Conservation (phyloP, 2,329 filamentous ascomycete genomes). For the Chaetomiaceae sp. region DNA sequence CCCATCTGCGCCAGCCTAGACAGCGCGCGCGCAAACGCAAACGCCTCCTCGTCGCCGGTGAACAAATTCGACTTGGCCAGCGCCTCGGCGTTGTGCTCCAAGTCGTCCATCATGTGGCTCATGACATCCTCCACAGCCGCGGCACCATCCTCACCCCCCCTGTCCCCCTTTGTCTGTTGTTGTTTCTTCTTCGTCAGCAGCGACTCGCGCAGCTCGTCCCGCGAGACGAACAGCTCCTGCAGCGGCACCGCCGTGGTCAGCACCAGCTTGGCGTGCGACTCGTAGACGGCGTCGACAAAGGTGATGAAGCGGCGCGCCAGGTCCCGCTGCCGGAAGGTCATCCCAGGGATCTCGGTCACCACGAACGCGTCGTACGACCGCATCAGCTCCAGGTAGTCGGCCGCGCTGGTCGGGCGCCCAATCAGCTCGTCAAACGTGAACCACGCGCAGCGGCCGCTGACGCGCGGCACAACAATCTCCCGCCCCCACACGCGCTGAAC, state of each 20-base stretch:
- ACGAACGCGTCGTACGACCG: conserved; percentile 88
- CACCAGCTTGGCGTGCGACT: conserved; percentile 86
- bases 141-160: conserved; percentile 39
- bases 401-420: conserved; percentile 78
- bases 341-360: conserved; percentile 83
- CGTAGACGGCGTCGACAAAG: conserved; percentile 94
- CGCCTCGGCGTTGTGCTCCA: conserved; percentile 76
- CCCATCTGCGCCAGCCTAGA: conserved; percentile 88
- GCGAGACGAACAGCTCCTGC: conserved; percentile 76
- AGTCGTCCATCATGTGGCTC: conserved; percentile 77
- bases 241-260: conserved; percentile 84
- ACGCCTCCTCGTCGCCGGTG: conserved; percentile 89
- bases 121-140: conserved; percentile 57
- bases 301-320: conserved; percentile 91
- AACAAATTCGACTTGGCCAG: conserved; percentile 85
- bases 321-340: conserved; percentile 82
- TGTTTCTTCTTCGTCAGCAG: conserved; percentile 31
- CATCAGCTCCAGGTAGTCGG: conserved; percentile 90
- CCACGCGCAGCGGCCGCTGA: conserved; percentile 80
- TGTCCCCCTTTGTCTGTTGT: conserved; percentile 23
- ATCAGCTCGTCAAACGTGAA: conserved; percentile 94
- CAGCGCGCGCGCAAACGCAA: conserved; percentile 87
- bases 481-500: conserved; percentile 87
- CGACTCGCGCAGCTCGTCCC: conserved; percentile 59
- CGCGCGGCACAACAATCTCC: conserved; percentile 78